Percentiles rank a stretch among this genome's conserved stretches.
Evolutionary conservation across 192 early-diverging fungal genomes (phyloP).

Genomic region (Kappamyces sp.): DNA sequence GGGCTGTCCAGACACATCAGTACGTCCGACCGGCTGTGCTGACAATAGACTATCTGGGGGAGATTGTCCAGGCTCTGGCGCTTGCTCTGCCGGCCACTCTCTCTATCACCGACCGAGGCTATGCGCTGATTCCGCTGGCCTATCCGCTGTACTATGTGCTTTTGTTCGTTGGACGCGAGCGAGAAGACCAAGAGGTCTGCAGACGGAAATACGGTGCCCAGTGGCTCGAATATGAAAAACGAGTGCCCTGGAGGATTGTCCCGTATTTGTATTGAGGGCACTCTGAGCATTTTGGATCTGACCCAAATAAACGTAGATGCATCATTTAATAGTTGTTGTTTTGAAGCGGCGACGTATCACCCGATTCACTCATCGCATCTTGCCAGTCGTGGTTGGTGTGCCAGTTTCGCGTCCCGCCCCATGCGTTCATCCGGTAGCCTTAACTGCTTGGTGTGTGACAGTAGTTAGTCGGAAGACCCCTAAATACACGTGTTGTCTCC

Average conservation of each 20-base stretch:
- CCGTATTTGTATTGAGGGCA: neutral
- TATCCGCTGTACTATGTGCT: slow-evolving; percentile 6
- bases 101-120: neutral
- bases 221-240: slow-evolving; percentile 1
- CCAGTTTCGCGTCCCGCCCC: no score
- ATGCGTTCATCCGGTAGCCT: no score
- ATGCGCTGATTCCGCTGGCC: neutral
- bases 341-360: no score
- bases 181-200: neutral
- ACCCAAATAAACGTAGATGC: no score
- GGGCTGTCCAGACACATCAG: slow-evolving; percentile 3
- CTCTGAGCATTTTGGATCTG: no score
- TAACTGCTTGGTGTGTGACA: no score
- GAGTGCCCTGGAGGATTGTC: slow-evolving; percentile 6
- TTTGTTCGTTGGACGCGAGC: neutral
- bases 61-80: neutral
- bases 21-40: neutral
- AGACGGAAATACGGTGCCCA: neutral
- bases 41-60: neutral
- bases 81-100: neutral
- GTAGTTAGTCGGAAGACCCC: no score
- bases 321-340: no score
- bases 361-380: no score
- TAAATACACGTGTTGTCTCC: no score
- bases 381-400: no score